phyloP scores from a whole-genome alignment of 2,329 filamentous ascomycete genomes.

The Reticulascus tulasneorum region DNA sequence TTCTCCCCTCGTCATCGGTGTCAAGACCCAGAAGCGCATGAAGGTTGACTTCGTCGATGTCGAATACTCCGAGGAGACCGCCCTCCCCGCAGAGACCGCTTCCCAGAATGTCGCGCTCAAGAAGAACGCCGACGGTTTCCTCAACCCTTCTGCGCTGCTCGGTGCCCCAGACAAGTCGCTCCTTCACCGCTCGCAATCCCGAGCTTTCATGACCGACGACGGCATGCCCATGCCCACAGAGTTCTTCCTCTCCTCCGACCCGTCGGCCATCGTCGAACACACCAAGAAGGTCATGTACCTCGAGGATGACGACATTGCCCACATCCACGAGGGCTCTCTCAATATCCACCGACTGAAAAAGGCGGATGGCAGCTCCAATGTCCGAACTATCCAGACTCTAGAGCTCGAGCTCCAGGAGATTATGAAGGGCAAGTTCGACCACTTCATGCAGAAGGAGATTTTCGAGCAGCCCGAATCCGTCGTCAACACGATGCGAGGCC shows the following conservation, averaged over 20 bases:
- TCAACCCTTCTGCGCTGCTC: constrained; percentile 66
- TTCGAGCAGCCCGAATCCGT: constrained; percentile 99
- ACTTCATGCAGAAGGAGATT: constrained; percentile 99
- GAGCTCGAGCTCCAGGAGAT: constrained; percentile 99
- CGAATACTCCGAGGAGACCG: constrained; percentile 84
- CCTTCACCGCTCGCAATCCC: constrained; percentile 95
- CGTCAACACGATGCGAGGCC: constrained; percentile 99
- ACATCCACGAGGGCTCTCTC: constrained; percentile 97
- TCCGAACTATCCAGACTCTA: constrained; percentile 95
- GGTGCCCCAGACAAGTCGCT: constrained; percentile 96
- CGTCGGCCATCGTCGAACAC: constrained; percentile 97
- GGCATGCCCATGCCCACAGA: constrained; percentile 96
- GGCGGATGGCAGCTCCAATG: constrained; percentile 93
- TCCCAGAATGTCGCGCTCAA: constrained; percentile 96
- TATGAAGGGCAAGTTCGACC: constrained; percentile 99
- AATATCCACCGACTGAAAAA: constrained; percentile 99
- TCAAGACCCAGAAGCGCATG: constrained; percentile 97
- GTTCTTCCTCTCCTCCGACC: constrained; percentile 98
- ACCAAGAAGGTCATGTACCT: constrained; percentile 99
- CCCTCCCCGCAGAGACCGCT: constrained; percentile 87
- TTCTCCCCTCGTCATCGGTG: constrained; percentile 94
- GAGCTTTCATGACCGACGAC: constrained; percentile 98
- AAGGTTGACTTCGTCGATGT: constrained; percentile 99
- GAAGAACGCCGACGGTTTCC: constrained; percentile 70
- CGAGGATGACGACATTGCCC: constrained; percentile 98